phyloP scores from a whole-genome alignment of 371 early-diverging fungal genomes.

The Lichtheimia ornata region DNA sequence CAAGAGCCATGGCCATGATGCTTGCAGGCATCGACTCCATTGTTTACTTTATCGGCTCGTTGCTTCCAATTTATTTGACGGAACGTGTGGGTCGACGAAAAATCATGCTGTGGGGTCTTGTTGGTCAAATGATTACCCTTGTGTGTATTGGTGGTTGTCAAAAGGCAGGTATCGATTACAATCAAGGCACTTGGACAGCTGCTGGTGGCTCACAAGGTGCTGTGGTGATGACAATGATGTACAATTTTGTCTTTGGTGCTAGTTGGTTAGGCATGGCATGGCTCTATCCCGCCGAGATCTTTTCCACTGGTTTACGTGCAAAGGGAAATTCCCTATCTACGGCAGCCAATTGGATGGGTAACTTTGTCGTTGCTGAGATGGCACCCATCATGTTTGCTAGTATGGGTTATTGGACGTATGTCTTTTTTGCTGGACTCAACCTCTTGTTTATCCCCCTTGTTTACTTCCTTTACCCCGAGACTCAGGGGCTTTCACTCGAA shows the following conservation, averaged over 20 bases:
- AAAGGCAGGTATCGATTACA: conserved; percentile 17
- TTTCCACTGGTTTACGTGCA: conserved; percentile 38
- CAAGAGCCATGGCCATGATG: conserved; percentile 41
- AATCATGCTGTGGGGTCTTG: conserved; percentile 31
- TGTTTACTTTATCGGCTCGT: conserved; percentile 46
- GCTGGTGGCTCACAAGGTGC: conserved; percentile 32
- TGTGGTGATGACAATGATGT: conserved; percentile 27
- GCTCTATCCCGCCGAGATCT: conserved; percentile 65
- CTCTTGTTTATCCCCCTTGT: conserved; percentile 33
- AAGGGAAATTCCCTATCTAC: conserved; percentile 58
- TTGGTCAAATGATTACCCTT: conserved; percentile 32
- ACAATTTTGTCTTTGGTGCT: conserved; percentile 51
- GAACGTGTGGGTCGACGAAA: conserved; percentile 36
- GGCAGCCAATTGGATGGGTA: conserved; percentile 70
- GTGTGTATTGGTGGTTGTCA: conserved; percentile 33
- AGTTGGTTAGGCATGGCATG: conserved; percentile 59
- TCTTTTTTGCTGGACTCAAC: conserved; percentile 43
- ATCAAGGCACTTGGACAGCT: conserved; percentile 17
- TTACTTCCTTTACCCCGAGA: conserved; percentile 50
- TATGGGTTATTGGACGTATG: conserved; percentile 45
- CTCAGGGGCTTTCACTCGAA: conserved; percentile 59
- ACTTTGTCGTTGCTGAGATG: conserved; percentile 51
- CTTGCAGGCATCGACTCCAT: conserved; percentile 51
- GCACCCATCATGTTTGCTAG: conserved; percentile 46
- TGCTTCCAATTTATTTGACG: conserved; percentile 39